Evolutionary conservation across 352 stramenopile genomes (phyloP), one percentile per base, ranked within the genome.

Genomic region (Phytopythium sindhum): DNA sequence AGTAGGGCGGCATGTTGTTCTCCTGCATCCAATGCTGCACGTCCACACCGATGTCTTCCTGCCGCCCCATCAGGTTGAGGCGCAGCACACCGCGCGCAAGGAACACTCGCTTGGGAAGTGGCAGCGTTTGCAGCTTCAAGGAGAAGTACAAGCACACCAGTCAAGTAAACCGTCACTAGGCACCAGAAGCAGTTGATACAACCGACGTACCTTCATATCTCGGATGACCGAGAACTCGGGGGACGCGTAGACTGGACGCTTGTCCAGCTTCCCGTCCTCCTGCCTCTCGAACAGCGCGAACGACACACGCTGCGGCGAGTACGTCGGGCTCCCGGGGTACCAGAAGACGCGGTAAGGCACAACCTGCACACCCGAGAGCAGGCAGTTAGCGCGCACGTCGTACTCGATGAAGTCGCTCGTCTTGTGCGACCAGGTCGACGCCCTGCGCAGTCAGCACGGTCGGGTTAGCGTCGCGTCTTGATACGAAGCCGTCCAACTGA

Each of bases 291-390:
- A 89, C 29, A 93, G 78, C 39, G 65, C 69, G 50, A 93, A 84
- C 5, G 80, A 90, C 26, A 90, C 59, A 24, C 74, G 60, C 53
- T 75, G 70, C 0, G 84, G 86, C 0, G 73, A 84, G 64, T 90
- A 94, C 51, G 83, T 90, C 1, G 86, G 84, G 21, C 73, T 89
- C 31, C 79, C 72, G 3, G 86, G 83, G 44, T 91, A 85, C 84
- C 81, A 91, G 50, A 90, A 92, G 15, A 86, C 84, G 31, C 81
- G 73, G 67, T 94, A 94, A 6, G 86, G 84, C 39, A 91, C 60
- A n/a, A 92, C 33, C 41, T 89, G 69, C 21, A 92, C 61, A 5
- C 55, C 67, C 21, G 68, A 61, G 4, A 94, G 65, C 48, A 94
- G 31, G 45, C 69, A 81, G 45, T 73, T 65, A 14, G 73, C 56